phyloP scores from a whole-genome alignment of 2,329 filamentous ascomycete species.

The Fusarium dimerum region DNA sequence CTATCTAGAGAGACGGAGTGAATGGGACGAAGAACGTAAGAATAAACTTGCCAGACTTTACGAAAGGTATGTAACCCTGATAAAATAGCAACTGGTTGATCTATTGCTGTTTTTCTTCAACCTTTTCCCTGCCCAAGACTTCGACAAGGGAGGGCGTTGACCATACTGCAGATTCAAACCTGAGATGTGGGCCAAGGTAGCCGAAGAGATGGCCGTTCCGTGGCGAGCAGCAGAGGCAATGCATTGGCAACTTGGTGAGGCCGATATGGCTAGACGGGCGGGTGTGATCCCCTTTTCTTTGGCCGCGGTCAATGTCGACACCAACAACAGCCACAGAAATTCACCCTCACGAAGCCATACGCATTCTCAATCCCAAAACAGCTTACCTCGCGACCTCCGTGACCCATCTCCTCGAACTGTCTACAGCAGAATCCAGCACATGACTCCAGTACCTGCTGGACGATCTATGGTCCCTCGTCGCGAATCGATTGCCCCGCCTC shows the following conservation, averaged over 20 bases:
- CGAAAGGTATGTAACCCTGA: constrained; percentile 68
- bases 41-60: constrained; percentile 94
- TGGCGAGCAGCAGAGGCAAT: constrained; percentile 96
- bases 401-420: constrained; percentile 41
- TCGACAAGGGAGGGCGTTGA: constrained; percentile 14
- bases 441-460: constrained; percentile 34
- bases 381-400: constrained; percentile 44
- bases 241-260: constrained; percentile 95
- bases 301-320: constrained; percentile 55
- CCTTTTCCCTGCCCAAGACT: too few species aligned
- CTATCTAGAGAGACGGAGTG: constrained; percentile 87
- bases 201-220: constrained; percentile 90
- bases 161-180: constrained; percentile 75
- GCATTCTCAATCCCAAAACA: constrained; percentile 50
- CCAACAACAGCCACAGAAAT: constrained; percentile 39
- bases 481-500: constrained; percentile 40
- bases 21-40: constrained; percentile 97
- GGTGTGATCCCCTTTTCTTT: constrained; percentile 85
- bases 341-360: constrained; percentile 41
- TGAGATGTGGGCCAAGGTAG: constrained; percentile 97
- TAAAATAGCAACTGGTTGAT: background rate
- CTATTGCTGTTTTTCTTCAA: background rate
- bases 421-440: constrained; percentile 41
- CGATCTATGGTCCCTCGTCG: constrained; percentile 43
- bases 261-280: constrained; percentile 90